phyloP scores from a whole-genome alignment of 2,329 filamentous ascomycete species.

The Colletotrichum sp. region DNA sequence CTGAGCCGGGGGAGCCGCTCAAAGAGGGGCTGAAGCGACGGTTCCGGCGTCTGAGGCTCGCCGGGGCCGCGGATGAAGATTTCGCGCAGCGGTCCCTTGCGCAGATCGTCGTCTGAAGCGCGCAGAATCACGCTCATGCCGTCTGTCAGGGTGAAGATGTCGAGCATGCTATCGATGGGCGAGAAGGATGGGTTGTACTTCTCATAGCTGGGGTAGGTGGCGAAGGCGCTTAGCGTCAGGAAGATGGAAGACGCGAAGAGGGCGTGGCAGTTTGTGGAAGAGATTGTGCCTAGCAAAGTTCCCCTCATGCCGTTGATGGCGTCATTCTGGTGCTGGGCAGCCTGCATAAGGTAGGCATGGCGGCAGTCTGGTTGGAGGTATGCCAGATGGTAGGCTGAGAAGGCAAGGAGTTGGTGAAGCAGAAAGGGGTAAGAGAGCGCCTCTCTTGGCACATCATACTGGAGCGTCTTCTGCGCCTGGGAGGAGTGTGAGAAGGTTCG shows the following conservation, averaged over 20 bases:
- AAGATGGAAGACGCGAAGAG: conserved; percentile 37
- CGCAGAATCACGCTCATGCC: conserved; percentile 36
- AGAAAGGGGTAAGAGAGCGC: conserved; percentile 32
- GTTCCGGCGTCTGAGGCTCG: not conserved
- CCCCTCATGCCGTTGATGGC: conserved; percentile 34
- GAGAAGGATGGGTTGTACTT: conserved; percentile 20
- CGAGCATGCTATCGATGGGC: conserved; percentile 35
- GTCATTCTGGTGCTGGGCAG: conserved; percentile 38
- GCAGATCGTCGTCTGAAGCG: conserved; percentile 27
- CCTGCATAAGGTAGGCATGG: conserved; percentile 29
- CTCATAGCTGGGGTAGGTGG: conserved; percentile 26
- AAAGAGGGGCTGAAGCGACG: not conserved
- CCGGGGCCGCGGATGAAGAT: conserved; percentile 21
- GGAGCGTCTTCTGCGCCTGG: conserved; percentile 24
- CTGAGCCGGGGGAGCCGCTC: not conserved
- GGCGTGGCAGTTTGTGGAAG: conserved; percentile 33
- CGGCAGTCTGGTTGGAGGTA: conserved; percentile 29
- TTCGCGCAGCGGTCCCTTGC: conserved; percentile 25
- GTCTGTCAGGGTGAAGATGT: conserved; percentile 33
- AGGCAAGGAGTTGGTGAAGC: conserved; percentile 36
- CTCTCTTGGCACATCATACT: conserved; percentile 30
- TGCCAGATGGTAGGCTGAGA: conserved; percentile 35
- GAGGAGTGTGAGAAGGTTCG: conserved; percentile 29
- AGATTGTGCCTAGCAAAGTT: conserved; percentile 27
- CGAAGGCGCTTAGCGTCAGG: conserved; percentile 36